A percentile compares a stretch with the other conserved stretches of the same genome.
phyloP scores from a whole-genome alignment of 768 basidiomycete species.

The Suillus americanus region DNA sequence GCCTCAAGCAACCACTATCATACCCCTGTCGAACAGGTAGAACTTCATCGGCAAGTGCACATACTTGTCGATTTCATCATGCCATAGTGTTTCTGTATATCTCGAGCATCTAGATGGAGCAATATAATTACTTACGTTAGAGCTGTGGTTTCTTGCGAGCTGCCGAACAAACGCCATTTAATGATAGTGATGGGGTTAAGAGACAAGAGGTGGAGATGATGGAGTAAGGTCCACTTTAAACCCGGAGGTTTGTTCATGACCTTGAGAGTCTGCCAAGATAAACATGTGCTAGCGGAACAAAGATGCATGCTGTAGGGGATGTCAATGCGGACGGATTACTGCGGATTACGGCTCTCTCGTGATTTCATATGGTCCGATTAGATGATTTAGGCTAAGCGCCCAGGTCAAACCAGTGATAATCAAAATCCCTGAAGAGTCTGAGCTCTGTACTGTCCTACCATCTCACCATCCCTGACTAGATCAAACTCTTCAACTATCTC shows the following conservation, averaged over 20 bases:
- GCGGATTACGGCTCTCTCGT: constrained; percentile 9
- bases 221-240: constrained; percentile 34
- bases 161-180: background rate
- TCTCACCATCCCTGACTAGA: constrained; percentile 1
- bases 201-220: constrained; percentile 24
- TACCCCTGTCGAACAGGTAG: constrained; percentile 60
- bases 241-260: constrained; percentile 21
- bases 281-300: background rate
- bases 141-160: background rate
- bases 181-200: constrained; percentile 13
- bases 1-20: constrained; percentile 48
- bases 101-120: background rate
- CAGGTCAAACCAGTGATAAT: constrained; percentile 5
- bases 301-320: background rate
- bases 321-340: constrained; percentile 1
- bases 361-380: constrained; percentile 6
- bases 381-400: background rate
- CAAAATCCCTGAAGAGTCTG: background rate
- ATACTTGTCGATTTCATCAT: background rate
- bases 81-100: background rate
- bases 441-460: background rate
- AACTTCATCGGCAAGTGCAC: constrained; percentile 3
- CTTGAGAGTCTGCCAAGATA: constrained; percentile 5
- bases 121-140: background rate
- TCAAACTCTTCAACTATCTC: constrained; percentile 10